Evolutionary conservation across 129 eudicot species (phyloP).

Genomic region (Rutidosis leptorrhynchoides): DNA sequence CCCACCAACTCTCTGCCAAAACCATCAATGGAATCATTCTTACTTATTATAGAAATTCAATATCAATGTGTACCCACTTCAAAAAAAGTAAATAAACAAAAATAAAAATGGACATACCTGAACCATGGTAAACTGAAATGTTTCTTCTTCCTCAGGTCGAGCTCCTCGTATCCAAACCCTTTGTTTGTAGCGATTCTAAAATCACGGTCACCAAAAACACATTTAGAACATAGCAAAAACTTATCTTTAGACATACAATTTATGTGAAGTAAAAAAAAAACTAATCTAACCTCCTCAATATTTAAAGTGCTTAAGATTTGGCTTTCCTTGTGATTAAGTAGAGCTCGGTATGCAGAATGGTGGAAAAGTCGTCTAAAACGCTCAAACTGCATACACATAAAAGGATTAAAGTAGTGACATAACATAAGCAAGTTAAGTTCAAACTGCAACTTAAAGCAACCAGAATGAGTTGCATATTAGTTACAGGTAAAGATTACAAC

Average conservation of each 20-base stretch:
- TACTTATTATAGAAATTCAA: background rate
- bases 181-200: slow-evolving; percentile 71
- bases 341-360: slow-evolving; percentile 76
- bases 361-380: slow-evolving; percentile 87
- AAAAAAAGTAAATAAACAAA: background rate
- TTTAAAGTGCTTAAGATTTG: slow-evolving; percentile 75
- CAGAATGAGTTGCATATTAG: slow-evolving; percentile 8
- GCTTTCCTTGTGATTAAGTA: slow-evolving; percentile 88
- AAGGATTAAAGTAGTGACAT: background rate
- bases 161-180: slow-evolving; percentile 89
- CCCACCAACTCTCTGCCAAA: slow-evolving; percentile 82
- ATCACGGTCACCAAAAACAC: slow-evolving; percentile 17
- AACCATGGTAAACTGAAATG: slow-evolving; percentile 82
- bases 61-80: too few species aligned
- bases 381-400: slow-evolving; percentile 56
- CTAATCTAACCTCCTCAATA: slow-evolving; percentile 75
- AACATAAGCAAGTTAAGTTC: too few species aligned
- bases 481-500: background rate
- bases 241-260: background rate
- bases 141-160: slow-evolving; percentile 89
- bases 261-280: background rate
- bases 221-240: background rate
- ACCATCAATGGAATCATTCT: slow-evolving; percentile 4
- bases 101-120: slow-evolving; percentile 42
- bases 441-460: background rate